A percentile compares a stretch with the other conserved stretches of the same genome.
Conservation (phyloP, 2,329 filamentous ascomycete genomes). For the Colletotrichum sp. region DNA sequence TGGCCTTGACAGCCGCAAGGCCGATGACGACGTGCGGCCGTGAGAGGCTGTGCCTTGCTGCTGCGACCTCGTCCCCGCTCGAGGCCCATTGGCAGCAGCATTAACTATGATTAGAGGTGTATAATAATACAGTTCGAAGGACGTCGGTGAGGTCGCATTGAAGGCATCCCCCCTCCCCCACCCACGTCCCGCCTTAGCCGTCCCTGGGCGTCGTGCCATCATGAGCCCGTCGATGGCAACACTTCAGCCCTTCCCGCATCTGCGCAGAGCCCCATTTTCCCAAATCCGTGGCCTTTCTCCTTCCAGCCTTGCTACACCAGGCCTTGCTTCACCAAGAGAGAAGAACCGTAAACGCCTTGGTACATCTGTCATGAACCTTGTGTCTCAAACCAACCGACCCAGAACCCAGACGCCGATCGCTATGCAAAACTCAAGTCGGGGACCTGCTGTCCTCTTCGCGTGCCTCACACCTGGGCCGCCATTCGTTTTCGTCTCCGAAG, state of each 20-base stretch:
- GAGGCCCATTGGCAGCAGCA: not conserved
- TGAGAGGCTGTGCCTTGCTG: not conserved
- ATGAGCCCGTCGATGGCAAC: not conserved
- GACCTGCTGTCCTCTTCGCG: conserved; percentile 14
- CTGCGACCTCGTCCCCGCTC: not conserved
- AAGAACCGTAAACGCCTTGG: not conserved
- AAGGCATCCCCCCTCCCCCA: not conserved
- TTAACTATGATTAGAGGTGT: not conserved
- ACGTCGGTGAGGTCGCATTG: not conserved
- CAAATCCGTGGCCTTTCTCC: not conserved
- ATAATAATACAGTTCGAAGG: not conserved
- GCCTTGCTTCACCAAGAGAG: not conserved
- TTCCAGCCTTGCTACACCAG: not conserved
- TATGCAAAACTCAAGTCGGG: conserved; percentile 37
- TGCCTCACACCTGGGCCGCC: not conserved
- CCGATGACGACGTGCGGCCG: not conserved
- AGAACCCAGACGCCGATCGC: conserved; percentile 44
- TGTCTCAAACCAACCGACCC: conserved; percentile 6
- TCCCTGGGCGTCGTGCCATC: conserved; percentile 20
- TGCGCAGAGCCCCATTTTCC: conserved; percentile 3
- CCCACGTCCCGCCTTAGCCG: not conserved
- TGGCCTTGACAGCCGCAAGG: not conserved
- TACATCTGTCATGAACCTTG: conserved; percentile 1
- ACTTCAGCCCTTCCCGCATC: not conserved
- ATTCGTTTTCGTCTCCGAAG: conserved; percentile 8